phyloP scores from a whole-genome alignment of 148 eudicot species.

The Silene conica region DNA sequence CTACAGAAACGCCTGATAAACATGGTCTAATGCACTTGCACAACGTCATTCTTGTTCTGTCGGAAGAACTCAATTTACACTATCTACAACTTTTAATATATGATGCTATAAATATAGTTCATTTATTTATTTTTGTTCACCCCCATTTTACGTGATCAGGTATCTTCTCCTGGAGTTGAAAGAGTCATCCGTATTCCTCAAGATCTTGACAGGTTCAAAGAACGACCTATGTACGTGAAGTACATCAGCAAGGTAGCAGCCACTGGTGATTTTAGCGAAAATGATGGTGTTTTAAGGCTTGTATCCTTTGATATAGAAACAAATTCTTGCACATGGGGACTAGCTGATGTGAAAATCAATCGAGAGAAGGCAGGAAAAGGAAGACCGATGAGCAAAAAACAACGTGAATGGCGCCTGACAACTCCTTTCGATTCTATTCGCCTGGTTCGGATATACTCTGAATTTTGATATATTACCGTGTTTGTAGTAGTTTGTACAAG shows the following conservation, averaged over 20 bases:
- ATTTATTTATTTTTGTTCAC: neutral
- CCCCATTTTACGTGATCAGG: constrained; percentile 33
- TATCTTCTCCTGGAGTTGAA: constrained; percentile 91
- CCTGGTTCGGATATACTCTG: constrained; percentile 59
- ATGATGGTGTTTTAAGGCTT: constrained; percentile 65
- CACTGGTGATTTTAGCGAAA: constrained; percentile 34
- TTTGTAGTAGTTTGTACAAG: no score
- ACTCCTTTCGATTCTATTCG: constrained; percentile 60
- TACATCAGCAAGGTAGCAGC: constrained; percentile 36
- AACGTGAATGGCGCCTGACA: constrained; percentile 66
- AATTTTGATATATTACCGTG: constrained; percentile 25
- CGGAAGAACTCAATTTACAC: neutral
- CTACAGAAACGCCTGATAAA: no score
- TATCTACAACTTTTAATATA: no score
- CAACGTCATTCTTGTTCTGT: neutral
- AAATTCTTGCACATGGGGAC: constrained; percentile 62
- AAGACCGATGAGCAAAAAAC: constrained; percentile 78
- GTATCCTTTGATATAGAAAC: constrained; percentile 52
- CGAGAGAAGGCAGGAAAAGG: constrained; percentile 88
- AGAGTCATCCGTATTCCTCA: constrained; percentile 67
- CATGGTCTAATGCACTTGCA: no score
- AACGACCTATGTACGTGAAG: constrained; percentile 66
- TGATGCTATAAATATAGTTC: neutral
- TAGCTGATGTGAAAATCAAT: constrained; percentile 72
- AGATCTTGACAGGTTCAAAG: constrained; percentile 80